Conservation (phyloP, 202 grass and related monocot genomes). For the Schoenoplectus tabernaemontani region DNA sequence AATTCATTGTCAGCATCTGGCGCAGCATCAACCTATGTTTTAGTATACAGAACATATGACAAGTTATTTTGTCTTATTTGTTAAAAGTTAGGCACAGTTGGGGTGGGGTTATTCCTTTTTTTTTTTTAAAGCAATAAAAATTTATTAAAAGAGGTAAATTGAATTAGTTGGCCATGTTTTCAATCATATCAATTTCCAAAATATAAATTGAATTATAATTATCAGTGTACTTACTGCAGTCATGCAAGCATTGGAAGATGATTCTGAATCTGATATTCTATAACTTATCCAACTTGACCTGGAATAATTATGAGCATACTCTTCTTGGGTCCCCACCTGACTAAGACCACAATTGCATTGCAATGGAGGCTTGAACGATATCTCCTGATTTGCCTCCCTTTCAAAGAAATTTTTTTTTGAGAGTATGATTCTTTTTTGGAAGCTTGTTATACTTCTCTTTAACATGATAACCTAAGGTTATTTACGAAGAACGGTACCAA, state of each 20-base stretch:
- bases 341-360: not conserved
- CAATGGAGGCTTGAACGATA: not conserved
- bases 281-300: not conserved
- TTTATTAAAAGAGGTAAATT: not conserved
- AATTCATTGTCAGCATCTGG: not conserved
- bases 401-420: not conserved
- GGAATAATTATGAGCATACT: not conserved
- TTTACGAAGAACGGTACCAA: no score
- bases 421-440: not conserved
- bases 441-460: not conserved
- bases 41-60: not conserved
- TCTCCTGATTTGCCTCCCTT: constrained; percentile 9
- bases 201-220: not conserved
- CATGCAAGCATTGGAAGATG: not conserved
- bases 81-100: not conserved
- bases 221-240: not conserved
- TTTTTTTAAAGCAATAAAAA: not conserved
- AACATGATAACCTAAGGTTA: not conserved
- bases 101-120: no score
- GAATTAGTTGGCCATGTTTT: not conserved
- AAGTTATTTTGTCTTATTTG: not conserved
- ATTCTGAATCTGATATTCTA: not conserved
- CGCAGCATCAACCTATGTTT: not conserved
- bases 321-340: not conserved
- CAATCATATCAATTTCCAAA: not conserved